A percentile compares a stretch with the other conserved stretches of the same genome.
Evolutionary conservation across 192 early-diverging fungal genomes (phyloP).

Genomic region (Coemansia sp.): DNA sequence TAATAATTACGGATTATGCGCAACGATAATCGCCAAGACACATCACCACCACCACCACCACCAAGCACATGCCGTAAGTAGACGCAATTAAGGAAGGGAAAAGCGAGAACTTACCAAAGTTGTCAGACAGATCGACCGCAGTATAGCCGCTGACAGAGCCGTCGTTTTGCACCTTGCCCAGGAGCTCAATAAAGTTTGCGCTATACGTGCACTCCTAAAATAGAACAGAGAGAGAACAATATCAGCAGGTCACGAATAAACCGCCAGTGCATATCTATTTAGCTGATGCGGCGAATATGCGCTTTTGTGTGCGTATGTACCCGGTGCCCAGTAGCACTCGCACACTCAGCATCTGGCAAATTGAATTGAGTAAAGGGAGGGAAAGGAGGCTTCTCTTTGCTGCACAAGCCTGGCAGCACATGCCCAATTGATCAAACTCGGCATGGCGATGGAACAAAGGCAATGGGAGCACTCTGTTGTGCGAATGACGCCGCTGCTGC

Average conservation of each 20-base stretch:
- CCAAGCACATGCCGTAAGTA: neutral
- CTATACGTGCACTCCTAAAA: conserved; percentile 53
- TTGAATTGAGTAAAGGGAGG: neutral
- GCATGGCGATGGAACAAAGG: conserved; percentile 12
- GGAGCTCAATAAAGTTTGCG: conserved; percentile 37
- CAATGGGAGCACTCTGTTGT: neutral
- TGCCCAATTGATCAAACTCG: conserved; percentile 11
- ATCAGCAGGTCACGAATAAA: conserved; percentile 1
- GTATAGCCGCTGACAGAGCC: conserved; percentile 47
- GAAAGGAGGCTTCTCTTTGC: conserved; percentile 4
- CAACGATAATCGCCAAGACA: neutral
- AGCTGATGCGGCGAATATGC: conserved; percentile 1
- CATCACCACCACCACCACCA: neutral
- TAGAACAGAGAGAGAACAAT: conserved; percentile 9
- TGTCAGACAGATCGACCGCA: conserved; percentile 47
- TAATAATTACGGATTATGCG: conserved; percentile 1
- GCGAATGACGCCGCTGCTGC: neutral
- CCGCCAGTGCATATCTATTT: conserved; percentile 6
- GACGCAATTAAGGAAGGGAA: neutral
- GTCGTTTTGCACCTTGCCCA: conserved; percentile 52
- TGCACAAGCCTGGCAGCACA: conserved; percentile 8
- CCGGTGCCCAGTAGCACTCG: conserved; percentile 5
- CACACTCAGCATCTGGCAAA: conserved; percentile 4
- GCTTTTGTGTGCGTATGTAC: neutral
- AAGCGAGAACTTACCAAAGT: conserved; percentile 39